phyloP scores from a whole-genome alignment of 768 basidiomycete genomes.

The Imleria badia region DNA sequence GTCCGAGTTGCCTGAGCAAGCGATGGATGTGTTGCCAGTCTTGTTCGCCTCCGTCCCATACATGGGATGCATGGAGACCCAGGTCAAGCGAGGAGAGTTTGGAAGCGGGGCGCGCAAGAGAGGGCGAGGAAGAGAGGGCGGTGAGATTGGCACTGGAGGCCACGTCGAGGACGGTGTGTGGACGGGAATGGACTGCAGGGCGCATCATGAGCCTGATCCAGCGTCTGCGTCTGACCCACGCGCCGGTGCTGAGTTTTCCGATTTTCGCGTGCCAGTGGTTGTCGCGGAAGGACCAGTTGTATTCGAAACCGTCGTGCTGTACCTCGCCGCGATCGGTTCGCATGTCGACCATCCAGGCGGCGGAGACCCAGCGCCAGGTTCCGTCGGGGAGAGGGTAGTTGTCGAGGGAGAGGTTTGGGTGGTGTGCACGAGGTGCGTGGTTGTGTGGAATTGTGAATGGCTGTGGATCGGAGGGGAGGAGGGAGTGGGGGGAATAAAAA shows the following conservation, averaged over 20 bases:
- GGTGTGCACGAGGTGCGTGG: conserved; percentile 40
- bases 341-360: conserved; percentile 88
- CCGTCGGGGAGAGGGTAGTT: conserved; percentile 79
- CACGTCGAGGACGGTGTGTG: background rate
- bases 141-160: background rate
- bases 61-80: conserved; percentile 33
- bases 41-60: conserved; percentile 57
- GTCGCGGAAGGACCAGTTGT: conserved; percentile 74
- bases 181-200: conserved; percentile 39
- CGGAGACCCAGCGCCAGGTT: conserved; percentile 79
- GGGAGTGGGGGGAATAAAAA: conserved; percentile 66
- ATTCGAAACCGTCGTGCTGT: conserved; percentile 83
- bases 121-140: conserved; percentile 4
- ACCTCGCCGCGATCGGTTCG: conserved; percentile 70
- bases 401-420: conserved; percentile 55
- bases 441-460: conserved; percentile 64
- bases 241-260: conserved; percentile 59
- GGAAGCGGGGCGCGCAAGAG: conserved; percentile 18
- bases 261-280: conserved; percentile 65
- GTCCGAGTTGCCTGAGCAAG: conserved; percentile 51
- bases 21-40: conserved; percentile 62
- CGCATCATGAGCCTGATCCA: conserved; percentile 87
- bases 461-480: conserved; percentile 71
- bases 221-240: conserved; percentile 75
- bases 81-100: conserved; percentile 10